Evolutionary conservation across 169 alveolate species (phyloP).

Genomic region (Amoebophrya sp.): DNA sequence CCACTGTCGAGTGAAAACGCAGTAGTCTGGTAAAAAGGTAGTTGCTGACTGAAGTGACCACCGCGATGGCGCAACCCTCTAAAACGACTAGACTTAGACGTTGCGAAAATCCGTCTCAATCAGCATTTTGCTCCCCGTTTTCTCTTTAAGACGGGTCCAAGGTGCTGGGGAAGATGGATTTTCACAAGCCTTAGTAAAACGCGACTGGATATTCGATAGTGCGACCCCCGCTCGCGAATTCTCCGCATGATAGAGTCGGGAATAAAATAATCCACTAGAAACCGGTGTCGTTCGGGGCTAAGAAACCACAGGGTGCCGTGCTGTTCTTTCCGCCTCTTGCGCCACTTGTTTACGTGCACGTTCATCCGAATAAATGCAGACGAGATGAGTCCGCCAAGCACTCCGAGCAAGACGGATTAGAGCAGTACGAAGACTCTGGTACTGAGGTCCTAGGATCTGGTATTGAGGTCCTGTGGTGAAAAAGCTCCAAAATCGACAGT

Average conservation of each 20-base stretch:
- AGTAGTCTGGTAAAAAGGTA: slow-evolving; percentile 35
- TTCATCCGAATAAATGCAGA: slow-evolving; percentile 31
- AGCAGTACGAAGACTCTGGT: slow-evolving; percentile 27
- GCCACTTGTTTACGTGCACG: slow-evolving; percentile 34
- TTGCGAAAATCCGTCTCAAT: background rate
- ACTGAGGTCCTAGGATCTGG: background rate
- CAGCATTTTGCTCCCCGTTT: background rate
- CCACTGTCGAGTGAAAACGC: slow-evolving; percentile 32
- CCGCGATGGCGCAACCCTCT: slow-evolving; percentile 17
- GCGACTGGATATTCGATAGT: background rate
- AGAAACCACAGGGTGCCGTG: slow-evolving; percentile 40
- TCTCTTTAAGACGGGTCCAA: too few species aligned
- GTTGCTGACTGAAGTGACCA: slow-evolving; percentile 38
- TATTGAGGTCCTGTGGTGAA: background rate
- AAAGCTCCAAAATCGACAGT: background rate
- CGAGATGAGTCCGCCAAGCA: slow-evolving; percentile 37
- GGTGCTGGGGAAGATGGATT: too few species aligned
- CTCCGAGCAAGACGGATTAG: slow-evolving; percentile 37
- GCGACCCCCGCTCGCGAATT: background rate
- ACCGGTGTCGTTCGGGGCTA: background rate
- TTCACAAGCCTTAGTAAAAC: slow-evolving; percentile 25
- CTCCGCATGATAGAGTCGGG: background rate
- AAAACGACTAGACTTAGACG: background rate
- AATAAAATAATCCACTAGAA: background rate
- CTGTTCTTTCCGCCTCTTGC: slow-evolving; percentile 27